Evolutionary conservation across 2,329 filamentous ascomycete species (phyloP).

Genomic region (Claviceps spartinae): DNA sequence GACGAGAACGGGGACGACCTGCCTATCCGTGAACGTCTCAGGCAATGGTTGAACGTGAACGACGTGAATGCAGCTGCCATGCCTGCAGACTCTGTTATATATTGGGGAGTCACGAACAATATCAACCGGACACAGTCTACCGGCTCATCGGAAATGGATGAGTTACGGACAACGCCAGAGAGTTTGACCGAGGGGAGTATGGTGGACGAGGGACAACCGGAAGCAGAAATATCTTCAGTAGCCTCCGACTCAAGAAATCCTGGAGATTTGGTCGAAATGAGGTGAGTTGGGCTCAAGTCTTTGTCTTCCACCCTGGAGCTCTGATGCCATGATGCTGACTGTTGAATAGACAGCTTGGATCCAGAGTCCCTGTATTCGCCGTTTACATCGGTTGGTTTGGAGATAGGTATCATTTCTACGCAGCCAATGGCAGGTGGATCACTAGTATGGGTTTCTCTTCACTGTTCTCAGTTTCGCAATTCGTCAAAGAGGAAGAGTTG

Average conservation of each 20-base stretch:
- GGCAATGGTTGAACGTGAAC: slow-evolving; percentile 27
- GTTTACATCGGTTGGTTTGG: slow-evolving; percentile 39
- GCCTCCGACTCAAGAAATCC: slow-evolving; percentile 17
- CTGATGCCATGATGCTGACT: slow-evolving; percentile 5
- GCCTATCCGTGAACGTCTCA: slow-evolving; percentile 27
- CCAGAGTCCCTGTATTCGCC: slow-evolving; percentile 33
- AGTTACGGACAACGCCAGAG: slow-evolving; percentile 12
- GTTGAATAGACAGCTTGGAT: slow-evolving; percentile 16
- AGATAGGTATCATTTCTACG: slow-evolving; percentile 40
- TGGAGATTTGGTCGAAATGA: slow-evolving; percentile 40
- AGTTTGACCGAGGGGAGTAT: slow-evolving; percentile 14
- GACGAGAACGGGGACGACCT: slow-evolving; percentile 1
- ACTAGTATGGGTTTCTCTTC: slow-evolving; percentile 28
- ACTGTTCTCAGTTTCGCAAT: slow-evolving; percentile 36
- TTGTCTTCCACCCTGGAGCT: neutral
- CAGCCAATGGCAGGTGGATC: slow-evolving; percentile 36
- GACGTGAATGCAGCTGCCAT: slow-evolving; percentile 11
- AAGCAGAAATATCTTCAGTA: slow-evolving; percentile 14
- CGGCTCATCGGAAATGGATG: slow-evolving; percentile 18
- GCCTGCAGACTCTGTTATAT: slow-evolving; percentile 14
- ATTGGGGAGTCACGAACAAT: slow-evolving; percentile 17
- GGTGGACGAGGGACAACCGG: slow-evolving; percentile 15
- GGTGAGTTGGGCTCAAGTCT: slow-evolving; percentile 12
- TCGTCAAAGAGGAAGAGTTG: slow-evolving; percentile 28
- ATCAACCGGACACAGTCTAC: slow-evolving; percentile 21